Evolutionary conservation across 495 filamentous ascomycete species (phyloP).

Genomic region (Penicillium steckii): DNA sequence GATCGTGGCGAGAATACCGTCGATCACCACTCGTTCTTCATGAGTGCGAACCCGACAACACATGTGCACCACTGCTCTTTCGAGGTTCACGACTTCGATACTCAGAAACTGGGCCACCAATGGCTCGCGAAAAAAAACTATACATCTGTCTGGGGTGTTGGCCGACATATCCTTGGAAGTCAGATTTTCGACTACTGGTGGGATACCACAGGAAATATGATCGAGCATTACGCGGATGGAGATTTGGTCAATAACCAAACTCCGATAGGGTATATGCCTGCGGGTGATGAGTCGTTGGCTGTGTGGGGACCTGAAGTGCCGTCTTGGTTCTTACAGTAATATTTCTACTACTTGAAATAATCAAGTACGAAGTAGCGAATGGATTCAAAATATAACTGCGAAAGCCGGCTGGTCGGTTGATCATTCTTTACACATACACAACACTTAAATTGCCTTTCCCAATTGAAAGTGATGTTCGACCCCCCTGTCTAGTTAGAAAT

Average conservation of each 20-base stretch:
- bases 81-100: conserved; percentile 70
- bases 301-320: conserved; percentile 2
- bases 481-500: too few species aligned
- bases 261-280: neutral
- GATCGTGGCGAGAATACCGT: conserved; percentile 56
- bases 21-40: conserved; percentile 69
- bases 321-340: conserved; percentile 14
- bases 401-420: too few species aligned
- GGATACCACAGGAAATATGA: conserved; percentile 6
- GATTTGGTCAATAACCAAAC: conserved; percentile 10
- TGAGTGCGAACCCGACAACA: conserved; percentile 42
- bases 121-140: conserved; percentile 61
- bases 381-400: too few species aligned
- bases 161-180: conserved; percentile 66
- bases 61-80: conserved; percentile 69
- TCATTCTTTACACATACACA: too few species aligned
- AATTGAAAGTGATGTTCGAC: too few species aligned
- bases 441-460: too few species aligned
- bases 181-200: conserved; percentile 79
- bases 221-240: conserved; percentile 20
- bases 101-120: conserved; percentile 66
- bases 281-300: conserved; percentile 9
- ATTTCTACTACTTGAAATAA: neutral
- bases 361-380: too few species aligned
- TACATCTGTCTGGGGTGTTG: conserved; percentile 67